Percentiles rank a stretch among this genome's conserved stretches.
phyloP scores from a whole-genome alignment of 352 stramenopile species.

The Hyaloperonospora brassicae region DNA sequence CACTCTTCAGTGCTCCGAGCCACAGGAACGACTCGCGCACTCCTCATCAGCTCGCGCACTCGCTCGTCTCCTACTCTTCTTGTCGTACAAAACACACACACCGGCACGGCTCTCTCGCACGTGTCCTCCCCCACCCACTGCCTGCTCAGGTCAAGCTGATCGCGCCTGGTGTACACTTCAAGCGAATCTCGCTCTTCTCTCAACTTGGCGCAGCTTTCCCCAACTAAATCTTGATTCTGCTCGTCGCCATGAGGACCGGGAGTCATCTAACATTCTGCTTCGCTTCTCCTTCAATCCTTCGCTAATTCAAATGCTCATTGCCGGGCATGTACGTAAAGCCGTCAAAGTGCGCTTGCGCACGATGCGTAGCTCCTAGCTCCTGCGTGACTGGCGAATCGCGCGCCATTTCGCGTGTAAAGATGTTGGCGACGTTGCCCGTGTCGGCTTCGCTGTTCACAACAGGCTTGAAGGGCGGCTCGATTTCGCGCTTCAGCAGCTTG shows the following conservation, averaged over 20 bases:
- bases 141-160: slow-evolving; percentile 7
- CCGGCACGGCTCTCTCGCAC: slow-evolving; percentile 33
- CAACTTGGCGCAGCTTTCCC: slow-evolving; percentile 22
- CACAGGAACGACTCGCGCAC: not conserved
- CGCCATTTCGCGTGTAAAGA: slow-evolving; percentile 78
- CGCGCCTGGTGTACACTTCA: slow-evolving; percentile 13
- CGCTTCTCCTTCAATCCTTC: slow-evolving; percentile 12
- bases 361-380: slow-evolving; percentile 73
- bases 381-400: slow-evolving; percentile 85
- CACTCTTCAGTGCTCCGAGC: not conserved
- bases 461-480: slow-evolving; percentile 84
- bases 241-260: slow-evolving; percentile 15
- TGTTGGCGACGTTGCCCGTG: slow-evolving; percentile 82
- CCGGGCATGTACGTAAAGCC: slow-evolving; percentile 90
- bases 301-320: slow-evolving; percentile 45
- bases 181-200: slow-evolving; percentile 12
- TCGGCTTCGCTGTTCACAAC: slow-evolving; percentile 78
- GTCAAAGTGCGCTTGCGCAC: slow-evolving; percentile 86
- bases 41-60: slow-evolving; percentile 11
- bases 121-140: slow-evolving; percentile 21
- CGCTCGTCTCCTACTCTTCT: slow-evolving; percentile 16
- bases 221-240: slow-evolving; percentile 15
- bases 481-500: slow-evolving; percentile 64
- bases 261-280: slow-evolving; percentile 27
- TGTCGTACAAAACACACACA: slow-evolving; percentile 34